Conservation (phyloP, 352 stramenopile genomes). For the Phytophthora meadii region DNA sequence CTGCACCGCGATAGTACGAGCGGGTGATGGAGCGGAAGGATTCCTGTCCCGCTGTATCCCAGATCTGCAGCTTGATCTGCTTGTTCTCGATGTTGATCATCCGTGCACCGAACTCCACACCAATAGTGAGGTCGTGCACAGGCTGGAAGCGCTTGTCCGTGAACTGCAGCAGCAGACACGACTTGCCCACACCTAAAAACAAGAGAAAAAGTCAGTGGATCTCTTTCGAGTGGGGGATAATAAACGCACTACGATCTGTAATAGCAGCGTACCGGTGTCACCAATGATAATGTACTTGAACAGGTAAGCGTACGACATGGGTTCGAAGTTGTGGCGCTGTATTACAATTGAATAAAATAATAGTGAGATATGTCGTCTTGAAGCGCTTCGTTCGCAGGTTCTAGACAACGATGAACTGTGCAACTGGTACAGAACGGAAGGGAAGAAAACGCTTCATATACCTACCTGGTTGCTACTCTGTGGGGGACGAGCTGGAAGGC, state of each 20-base stretch:
- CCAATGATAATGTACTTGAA: constrained; percentile 99
- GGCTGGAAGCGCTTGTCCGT: constrained; percentile 99
- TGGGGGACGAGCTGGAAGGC: constrained; percentile 8
- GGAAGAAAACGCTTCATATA: background rate
- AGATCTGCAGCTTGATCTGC: constrained; percentile 98
- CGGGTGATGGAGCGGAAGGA: constrained; percentile 99
- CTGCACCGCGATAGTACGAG: constrained; percentile 99
- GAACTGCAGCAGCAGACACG: constrained; percentile 99
- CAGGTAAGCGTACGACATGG: constrained; percentile 96
- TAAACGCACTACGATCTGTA: background rate
- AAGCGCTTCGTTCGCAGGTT: constrained; percentile 7
- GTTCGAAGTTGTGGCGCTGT: constrained; percentile 1
- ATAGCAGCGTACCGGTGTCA: constrained; percentile 90
- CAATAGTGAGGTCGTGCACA: constrained; percentile 99
- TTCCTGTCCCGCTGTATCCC: constrained; percentile 99
- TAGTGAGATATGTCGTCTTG: constrained; percentile 1
- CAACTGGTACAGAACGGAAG: background rate
- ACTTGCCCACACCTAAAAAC: constrained; percentile 98
- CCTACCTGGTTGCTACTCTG: constrained; percentile 21
- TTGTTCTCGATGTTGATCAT: constrained; percentile 99
- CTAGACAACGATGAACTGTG: background rate
- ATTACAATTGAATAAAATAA: constrained; percentile 3
- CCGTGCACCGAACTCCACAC: constrained; percentile 98
- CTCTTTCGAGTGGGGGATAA: background rate
- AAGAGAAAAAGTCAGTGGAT: constrained; percentile 10